A percentile compares a stretch with the other conserved stretches of the same genome.
These are phyloP conservation scores for Plantago rigida DNA, from an alignment of 305 asterid genomes.

Conservation along the genomic window DNA sequence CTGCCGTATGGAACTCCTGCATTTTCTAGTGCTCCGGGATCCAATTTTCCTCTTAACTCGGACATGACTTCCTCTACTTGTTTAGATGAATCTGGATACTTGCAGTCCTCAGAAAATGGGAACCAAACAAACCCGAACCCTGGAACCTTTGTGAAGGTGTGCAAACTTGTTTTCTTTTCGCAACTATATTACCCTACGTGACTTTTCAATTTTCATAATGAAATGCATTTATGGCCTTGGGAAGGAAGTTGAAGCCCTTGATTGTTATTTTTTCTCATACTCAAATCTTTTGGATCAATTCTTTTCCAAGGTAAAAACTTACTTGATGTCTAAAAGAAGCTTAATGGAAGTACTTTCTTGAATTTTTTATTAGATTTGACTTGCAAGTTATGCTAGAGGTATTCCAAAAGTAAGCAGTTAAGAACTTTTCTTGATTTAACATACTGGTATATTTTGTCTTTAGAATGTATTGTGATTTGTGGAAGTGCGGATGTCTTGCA, in stretches of 20 bases:
- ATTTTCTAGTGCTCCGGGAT: constrained; percentile 41
- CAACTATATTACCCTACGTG: not conserved
- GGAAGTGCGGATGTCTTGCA: not conserved
- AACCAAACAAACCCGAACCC: constrained; percentile 51
- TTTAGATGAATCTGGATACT: constrained; percentile 74
- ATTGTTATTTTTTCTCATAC: too few species aligned
- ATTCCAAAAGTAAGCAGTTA: too few species aligned
- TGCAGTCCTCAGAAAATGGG: constrained; percentile 74
- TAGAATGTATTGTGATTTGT: too few species aligned
- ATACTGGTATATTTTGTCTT: not conserved
- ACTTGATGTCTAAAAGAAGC: too few species aligned
- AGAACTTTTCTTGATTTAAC: not conserved
- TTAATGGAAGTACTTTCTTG: not conserved
- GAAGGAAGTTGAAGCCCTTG: too few species aligned
- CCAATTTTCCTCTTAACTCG: constrained; percentile 52
- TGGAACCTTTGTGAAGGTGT: constrained; percentile 85
- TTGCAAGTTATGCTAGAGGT: not conserved
- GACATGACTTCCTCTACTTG: constrained; percentile 77
- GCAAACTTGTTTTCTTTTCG: constrained; percentile 13
- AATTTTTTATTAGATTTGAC: not conserved
- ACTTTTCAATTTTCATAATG: not conserved
- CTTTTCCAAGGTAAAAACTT: too few species aligned
- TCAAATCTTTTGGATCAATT: too few species aligned
- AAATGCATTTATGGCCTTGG: too few species aligned
- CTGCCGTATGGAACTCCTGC: constrained; percentile 51